Conservation (phyloP, 805 yeast species). For the Monosporozyma siamensis region DNA sequence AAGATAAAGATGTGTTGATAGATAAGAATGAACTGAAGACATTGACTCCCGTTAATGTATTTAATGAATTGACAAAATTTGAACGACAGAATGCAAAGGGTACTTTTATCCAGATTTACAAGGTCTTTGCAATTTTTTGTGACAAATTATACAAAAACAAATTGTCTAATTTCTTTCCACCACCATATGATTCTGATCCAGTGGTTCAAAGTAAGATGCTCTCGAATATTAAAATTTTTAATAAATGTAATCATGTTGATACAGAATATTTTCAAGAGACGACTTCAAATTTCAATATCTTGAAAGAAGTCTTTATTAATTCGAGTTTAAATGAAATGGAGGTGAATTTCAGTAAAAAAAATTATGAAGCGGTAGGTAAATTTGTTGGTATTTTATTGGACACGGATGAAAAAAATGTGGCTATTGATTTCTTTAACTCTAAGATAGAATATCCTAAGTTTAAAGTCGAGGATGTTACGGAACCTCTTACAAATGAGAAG, state of each 20-base stretch:
- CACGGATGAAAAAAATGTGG: slow-evolving; percentile 31
- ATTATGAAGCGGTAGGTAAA: slow-evolving; percentile 32
- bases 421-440: slow-evolving; percentile 35
- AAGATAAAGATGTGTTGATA: slow-evolving; percentile 3
- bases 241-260: slow-evolving; percentile 17
- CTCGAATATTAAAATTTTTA: slow-evolving; percentile 14
- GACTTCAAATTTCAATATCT: slow-evolving; percentile 15
- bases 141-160: slow-evolving; percentile 18
- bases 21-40: slow-evolving; percentile 3
- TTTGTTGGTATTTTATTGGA: slow-evolving; percentile 29
- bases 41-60: slow-evolving; percentile 11
- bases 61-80: slow-evolving; percentile 14
- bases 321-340: slow-evolving; percentile 65
- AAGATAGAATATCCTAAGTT: slow-evolving; percentile 23
- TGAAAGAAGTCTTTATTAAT: slow-evolving; percentile 55
- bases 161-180: slow-evolving; percentile 20
- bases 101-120: slow-evolving; percentile 12
- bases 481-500: slow-evolving; percentile 9
- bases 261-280: slow-evolving; percentile 12
- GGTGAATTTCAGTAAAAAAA: slow-evolving; percentile 40
- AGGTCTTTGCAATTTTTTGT: slow-evolving; percentile 16
- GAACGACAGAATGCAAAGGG: slow-evolving; percentile 9
- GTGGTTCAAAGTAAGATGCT: slow-evolving; percentile 20
- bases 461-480: background rate
- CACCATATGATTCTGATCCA: slow-evolving; percentile 20